Percentiles rank a stretch among this genome's conserved stretches.
phyloP scores from a whole-genome alignment of 148 eudicot genomes.

The Rhododendron ovatum region DNA sequence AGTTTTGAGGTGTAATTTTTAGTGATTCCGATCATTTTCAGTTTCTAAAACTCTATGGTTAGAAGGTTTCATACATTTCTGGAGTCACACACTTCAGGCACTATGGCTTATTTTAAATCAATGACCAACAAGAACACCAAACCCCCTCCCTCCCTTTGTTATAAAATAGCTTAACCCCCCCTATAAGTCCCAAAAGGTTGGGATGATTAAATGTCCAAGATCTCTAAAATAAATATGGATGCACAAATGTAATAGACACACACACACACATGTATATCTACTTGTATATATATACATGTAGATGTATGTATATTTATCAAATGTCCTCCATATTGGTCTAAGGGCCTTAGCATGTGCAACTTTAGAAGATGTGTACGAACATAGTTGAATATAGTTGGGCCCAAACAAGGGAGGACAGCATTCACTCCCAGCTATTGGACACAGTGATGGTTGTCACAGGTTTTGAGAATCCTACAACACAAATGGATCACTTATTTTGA shows the following conservation, averaged over 20 bases:
- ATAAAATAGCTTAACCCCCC: neutral
- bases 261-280: neutral
- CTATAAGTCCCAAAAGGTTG: neutral
- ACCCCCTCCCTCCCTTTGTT: neutral
- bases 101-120: neutral
- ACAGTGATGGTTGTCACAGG: neutral
- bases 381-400: neutral
- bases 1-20: constrained; percentile 1
- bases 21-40: neutral
- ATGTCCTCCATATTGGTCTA: neutral
- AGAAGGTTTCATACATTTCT: neutral
- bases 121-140: neutral
- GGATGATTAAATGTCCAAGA: neutral
- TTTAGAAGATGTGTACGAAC: neutral
- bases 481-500: neutral
- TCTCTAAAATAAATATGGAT: neutral
- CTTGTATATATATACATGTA: neutral
- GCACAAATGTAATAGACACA: neutral
- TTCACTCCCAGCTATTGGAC: neutral
- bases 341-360: neutral
- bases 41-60: neutral
- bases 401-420: neutral
- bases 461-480: neutral
- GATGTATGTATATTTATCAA: neutral
- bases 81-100: neutral